A percentile compares a stretch with the other conserved stretches of the same genome.
Evolutionary conservation across 2,329 filamentous ascomycete species (phyloP).

Genomic region (Cordyceps fumosorosea): DNA sequence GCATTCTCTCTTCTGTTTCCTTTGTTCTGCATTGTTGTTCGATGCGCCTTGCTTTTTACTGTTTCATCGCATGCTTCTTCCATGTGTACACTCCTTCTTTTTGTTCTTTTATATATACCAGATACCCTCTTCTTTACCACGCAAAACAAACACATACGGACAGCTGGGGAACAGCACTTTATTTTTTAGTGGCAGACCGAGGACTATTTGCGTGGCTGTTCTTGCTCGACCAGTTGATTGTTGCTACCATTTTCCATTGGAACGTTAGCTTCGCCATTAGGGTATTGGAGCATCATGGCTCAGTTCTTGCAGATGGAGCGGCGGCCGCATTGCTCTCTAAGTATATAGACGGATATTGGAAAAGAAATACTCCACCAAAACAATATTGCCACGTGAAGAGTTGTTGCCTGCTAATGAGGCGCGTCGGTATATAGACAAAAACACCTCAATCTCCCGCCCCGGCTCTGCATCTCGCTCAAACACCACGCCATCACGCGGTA

Average conservation of each 20-base stretch:
- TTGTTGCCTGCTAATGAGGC: neutral
- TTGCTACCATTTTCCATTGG: neutral
- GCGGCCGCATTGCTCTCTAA: neutral
- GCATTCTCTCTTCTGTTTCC: neutral
- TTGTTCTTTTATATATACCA: neutral
- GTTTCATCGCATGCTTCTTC: neutral
- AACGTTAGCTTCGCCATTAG: neutral
- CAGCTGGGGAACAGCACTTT: neutral
- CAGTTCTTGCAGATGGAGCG: neutral
- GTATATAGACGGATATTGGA: constrained; percentile 8
- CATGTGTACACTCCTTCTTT: neutral
- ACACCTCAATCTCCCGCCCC: too few relatives aligned
- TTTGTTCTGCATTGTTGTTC: neutral
- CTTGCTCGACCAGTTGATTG: neutral
- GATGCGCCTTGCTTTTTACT: neutral
- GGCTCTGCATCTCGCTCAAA: too few relatives aligned
- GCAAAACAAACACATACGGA: neutral
- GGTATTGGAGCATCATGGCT: neutral
- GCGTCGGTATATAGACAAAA: too few relatives aligned
- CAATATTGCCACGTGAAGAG: neutral
- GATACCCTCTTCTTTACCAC: constrained; percentile 7
- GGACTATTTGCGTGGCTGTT: neutral
- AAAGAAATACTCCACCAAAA: neutral
- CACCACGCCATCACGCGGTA: too few relatives aligned
- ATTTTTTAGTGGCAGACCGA: neutral